These are phyloP conservation scores for Pseudopediastrum boryanum DNA, from an alignment of 139 green algal genomes.

Conservation along the genomic window DNA sequence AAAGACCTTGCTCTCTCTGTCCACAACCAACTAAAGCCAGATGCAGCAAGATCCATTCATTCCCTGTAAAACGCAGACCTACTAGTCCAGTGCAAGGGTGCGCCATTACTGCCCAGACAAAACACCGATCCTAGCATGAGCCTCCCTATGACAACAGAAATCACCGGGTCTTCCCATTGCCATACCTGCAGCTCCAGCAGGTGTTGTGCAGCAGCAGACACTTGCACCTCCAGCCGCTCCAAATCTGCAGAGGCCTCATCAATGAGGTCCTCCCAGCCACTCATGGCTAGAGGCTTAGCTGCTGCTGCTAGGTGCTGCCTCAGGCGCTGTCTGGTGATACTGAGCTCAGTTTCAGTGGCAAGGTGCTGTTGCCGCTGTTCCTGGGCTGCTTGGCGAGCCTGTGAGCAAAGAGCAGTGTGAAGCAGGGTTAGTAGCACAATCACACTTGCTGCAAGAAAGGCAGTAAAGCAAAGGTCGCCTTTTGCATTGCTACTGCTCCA, in stretches of 20 bases:
- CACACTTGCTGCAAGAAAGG: too few relatives aligned
- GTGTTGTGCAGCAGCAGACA: conserved; percentile 32
- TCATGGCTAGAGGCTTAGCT: conserved; percentile 31
- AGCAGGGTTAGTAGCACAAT: too few relatives aligned
- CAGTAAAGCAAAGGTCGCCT: too few relatives aligned
- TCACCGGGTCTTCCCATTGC: neutral
- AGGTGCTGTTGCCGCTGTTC: conserved; percentile 32
- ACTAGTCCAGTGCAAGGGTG: neutral
- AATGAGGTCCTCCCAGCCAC: conserved; percentile 61
- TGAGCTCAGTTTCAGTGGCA: conserved; percentile 30
- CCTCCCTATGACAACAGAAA: neutral
- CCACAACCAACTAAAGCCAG: too few relatives aligned
- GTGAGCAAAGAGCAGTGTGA: neutral
- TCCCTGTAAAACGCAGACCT: neutral
- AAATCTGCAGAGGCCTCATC: conserved; percentile 57
- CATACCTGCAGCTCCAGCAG: conserved; percentile 48
- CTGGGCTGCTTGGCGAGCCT: conserved; percentile 19
- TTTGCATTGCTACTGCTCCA: too few relatives aligned
- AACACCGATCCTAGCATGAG: neutral
- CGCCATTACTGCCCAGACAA: neutral
- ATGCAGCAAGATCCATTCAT: neutral
- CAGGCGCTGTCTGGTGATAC: conserved; percentile 31
- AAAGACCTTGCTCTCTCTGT: too few relatives aligned
- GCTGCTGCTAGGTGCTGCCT: neutral
- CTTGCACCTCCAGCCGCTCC: conserved; percentile 51